Conservation (phyloP, 73 alveolate species). For the Tetrahymena borealis region DNA sequence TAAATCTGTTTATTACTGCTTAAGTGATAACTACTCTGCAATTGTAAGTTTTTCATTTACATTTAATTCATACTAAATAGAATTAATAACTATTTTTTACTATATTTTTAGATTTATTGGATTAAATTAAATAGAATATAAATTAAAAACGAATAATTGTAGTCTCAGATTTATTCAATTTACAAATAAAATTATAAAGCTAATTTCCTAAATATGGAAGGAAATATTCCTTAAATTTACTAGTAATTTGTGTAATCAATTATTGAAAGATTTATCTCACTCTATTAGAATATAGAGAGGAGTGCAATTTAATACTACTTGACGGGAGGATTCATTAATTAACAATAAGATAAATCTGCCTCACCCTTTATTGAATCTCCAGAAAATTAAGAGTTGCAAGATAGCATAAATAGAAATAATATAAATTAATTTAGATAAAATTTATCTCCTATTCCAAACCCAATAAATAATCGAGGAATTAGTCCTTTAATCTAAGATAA, state of each 20-base stretch:
- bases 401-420: neutral
- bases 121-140: neutral
- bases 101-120: neutral
- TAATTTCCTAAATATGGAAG: neutral
- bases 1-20: neutral
- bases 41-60: neutral
- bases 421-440: neutral
- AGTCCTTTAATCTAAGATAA: neutral
- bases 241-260: neutral
- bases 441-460: neutral
- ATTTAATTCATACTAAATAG: neutral
- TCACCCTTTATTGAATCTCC: neutral
- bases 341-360: no score
- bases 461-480: neutral
- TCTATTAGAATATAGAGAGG: neutral
- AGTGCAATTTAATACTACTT: neutral
- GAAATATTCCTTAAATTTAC: neutral
- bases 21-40: neutral
- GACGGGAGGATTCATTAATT: neutral
- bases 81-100: no score
- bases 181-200: neutral
- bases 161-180: neutral
- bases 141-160: neutral
- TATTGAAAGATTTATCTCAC: neutral
- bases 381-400: neutral